Evolutionary conservation across 1,284 basidiomycete genomes (phyloP), one percentile per base, ranked within the genome.

Genomic region (Singerocomus inundabilis): DNA sequence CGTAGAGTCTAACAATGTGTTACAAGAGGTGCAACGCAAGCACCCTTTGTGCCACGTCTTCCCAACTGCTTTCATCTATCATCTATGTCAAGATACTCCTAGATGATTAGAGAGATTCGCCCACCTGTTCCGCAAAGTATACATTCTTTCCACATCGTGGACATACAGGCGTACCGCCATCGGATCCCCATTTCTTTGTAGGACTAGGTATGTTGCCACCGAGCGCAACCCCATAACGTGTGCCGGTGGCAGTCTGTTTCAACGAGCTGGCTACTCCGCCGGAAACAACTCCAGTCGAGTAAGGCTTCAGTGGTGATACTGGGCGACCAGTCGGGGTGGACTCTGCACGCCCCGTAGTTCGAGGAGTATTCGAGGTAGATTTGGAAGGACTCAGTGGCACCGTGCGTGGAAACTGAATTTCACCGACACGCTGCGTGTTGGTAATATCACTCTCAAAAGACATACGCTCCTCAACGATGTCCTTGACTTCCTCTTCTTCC

Each of bases 41-140:
- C 88, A 91, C n/a, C 69, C 71, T 62, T 87, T 88, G 56, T 91
- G 88, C 66, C 75, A 91, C 31, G 82, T 85, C 72, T 87, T 84
- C 15, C 85, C 84, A 4, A 85, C 76, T 3, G 88, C 87, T 68
- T 87, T 87, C 50, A 85, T 79, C 82, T 85, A 46, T 46, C 12
- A 31, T 55, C 40, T 7, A 34, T 8, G 31, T 69, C 21, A 61
- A 46, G 35, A 33, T 21, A 26, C 16, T 32, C 29, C 15, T 11
- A 11, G 26, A 6, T 13, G 5, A 45, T 5, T 18, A 30, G 18
- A 12, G 15, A 36, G 15, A 45, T 39, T 16, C 16, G 43, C 53
- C 9, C 33, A 79, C 80, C 70, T 83, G 82, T 65, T 85, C 83
- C 26, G 83, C 82, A 56, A 81, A 83, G 64, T 78, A 84, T 30